Evolutionary conservation across 805 yeast genomes (phyloP).

Genomic region (Monosporozyma siamensis): DNA sequence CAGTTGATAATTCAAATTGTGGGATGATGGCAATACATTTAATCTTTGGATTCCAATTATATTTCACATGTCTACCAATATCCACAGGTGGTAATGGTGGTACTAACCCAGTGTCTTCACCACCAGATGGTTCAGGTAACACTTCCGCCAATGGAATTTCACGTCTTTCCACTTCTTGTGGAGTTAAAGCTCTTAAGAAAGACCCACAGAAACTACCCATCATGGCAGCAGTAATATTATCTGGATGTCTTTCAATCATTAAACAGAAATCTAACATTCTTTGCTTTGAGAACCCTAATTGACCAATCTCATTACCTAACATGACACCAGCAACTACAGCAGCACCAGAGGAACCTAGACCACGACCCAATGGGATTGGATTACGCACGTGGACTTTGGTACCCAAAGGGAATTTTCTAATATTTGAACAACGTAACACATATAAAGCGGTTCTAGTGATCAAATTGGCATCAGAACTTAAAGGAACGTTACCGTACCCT

Average conservation of each 20-base stretch:
- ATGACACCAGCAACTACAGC: slow-evolving; percentile 96
- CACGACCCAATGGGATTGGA: slow-evolving; percentile 95
- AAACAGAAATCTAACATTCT: slow-evolving; percentile 89
- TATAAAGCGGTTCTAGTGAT: slow-evolving; percentile 90
- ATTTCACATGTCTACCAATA: slow-evolving; percentile 83
- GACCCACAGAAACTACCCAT: slow-evolving; percentile 98
- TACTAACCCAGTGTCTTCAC: slow-evolving; percentile 53
- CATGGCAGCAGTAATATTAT: slow-evolving; percentile 97
- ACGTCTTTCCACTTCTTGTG: slow-evolving; percentile 61
- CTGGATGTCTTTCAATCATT: slow-evolving; percentile 98
- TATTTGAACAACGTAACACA: slow-evolving; percentile 74
- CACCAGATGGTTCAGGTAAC: slow-evolving; percentile 68
- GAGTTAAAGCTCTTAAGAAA: slow-evolving; percentile 69
- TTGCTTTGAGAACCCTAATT: slow-evolving; percentile 59
- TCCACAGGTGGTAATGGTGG: slow-evolving; percentile 79
- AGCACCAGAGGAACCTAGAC: slow-evolving; percentile 95
- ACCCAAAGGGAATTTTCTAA: slow-evolving; percentile 71
- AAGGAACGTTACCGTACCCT: slow-evolving; percentile 74
- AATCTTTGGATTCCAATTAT: slow-evolving; percentile 71
- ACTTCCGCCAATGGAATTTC: slow-evolving; percentile 82
- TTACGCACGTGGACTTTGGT: slow-evolving; percentile 73
- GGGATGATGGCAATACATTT: slow-evolving; percentile 90
- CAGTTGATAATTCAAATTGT: slow-evolving; percentile 88
- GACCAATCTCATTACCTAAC: slow-evolving; percentile 78
- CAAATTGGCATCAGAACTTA: slow-evolving; percentile 66